These are phyloP conservation scores for Austroboletus olivaceoglutinosus DNA, from an alignment of 1,284 basidiomycete genomes.

Conservation along the genomic window DNA sequence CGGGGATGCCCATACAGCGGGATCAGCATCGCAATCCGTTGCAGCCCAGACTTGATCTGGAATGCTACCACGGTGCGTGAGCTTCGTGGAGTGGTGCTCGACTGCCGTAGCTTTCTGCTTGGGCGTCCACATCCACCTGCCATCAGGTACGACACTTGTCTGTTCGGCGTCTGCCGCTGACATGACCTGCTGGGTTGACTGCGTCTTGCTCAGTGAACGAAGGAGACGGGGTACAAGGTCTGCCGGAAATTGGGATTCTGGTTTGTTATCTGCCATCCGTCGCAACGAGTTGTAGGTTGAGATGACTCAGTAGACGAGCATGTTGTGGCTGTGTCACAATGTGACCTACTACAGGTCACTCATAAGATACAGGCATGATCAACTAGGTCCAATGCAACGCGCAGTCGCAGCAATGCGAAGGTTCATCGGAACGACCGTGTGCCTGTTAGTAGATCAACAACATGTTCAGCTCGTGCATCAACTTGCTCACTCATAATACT, in stretches of 20 bases:
- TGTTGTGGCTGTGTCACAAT: constrained; percentile 19
- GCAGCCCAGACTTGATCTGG: constrained; percentile 9
- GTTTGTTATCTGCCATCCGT: constrained; percentile 10
- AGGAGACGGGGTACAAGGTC: constrained; percentile 15
- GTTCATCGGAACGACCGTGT: constrained; percentile 49
- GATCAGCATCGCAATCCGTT: constrained; percentile 10
- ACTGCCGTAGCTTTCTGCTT: constrained; percentile 38
- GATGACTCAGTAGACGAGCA: background rate
- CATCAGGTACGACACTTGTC: background rate
- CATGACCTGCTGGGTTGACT: constrained; percentile 15
- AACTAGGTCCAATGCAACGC: constrained; percentile 41
- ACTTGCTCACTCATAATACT: constrained; percentile 61
- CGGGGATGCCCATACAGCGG: constrained; percentile 9
- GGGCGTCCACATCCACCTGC: constrained; percentile 18
- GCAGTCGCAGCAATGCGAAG: constrained; percentile 56
- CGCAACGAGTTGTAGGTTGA: no score
- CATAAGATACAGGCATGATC: constrained; percentile 3
- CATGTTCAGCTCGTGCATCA: background rate
- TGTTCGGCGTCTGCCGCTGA: constrained; percentile 6
- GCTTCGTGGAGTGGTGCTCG: constrained; percentile 34
- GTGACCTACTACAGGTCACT: background rate
- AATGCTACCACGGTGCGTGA: constrained; percentile 15
- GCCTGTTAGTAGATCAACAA: constrained; percentile 32
- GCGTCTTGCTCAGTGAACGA: constrained; percentile 19
- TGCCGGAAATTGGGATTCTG: background rate